Evolutionary conservation across 2,329 filamentous ascomycete species (phyloP).

Genomic region (Fusarium proliferatum): DNA sequence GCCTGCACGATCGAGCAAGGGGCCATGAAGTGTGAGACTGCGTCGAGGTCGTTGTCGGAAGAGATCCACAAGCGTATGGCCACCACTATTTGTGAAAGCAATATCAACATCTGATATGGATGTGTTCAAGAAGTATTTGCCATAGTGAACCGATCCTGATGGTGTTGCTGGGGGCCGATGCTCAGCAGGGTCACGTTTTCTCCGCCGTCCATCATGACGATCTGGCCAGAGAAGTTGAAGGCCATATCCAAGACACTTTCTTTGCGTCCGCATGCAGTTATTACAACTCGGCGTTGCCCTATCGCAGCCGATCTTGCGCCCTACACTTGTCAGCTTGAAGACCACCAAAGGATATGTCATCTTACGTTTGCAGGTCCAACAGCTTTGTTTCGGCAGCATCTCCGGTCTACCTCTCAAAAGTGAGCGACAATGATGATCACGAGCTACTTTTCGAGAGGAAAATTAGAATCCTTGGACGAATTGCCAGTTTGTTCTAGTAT

Average conservation of each 20-base stretch:
- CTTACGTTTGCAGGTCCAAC: slow-evolving; percentile 3
- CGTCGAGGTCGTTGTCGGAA: neutral
- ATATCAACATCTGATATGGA: neutral
- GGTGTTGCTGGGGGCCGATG: neutral
- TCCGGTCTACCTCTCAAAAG: too few relatives aligned
- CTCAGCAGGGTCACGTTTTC: neutral
- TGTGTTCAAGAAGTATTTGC: neutral
- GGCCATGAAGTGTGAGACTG: neutral
- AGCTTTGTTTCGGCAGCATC: neutral
- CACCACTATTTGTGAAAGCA: fast-evolving
- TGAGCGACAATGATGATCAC: too few relatives aligned
- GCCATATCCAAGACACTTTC: neutral
- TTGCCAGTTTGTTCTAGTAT: too few relatives aligned
- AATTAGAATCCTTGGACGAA: too few relatives aligned
- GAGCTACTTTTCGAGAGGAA: too few relatives aligned
- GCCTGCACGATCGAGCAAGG: neutral
- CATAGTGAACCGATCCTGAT: neutral
- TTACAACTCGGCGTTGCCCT: neutral
- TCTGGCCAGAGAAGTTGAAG: neutral
- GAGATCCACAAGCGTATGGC: neutral
- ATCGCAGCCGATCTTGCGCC: neutral
- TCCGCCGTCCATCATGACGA: neutral
- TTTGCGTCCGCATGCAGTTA: neutral
- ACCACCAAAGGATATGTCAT: fast-evolving
- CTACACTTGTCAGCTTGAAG: neutral